Base-by-base conservation (phyloP, 805 yeast genomes). In the Kodamaea sagamina region DNA sequence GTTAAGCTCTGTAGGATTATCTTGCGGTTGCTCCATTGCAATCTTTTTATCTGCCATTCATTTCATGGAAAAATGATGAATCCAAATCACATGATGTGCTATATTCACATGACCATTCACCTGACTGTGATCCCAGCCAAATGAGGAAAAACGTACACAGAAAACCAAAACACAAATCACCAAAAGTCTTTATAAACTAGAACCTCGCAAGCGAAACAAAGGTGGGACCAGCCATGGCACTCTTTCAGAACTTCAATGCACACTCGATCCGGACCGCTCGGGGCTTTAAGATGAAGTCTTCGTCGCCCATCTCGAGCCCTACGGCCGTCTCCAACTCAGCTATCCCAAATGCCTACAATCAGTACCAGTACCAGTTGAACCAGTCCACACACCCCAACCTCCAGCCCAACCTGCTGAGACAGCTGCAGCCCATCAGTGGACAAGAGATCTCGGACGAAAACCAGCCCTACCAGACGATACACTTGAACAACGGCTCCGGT, bases 171-270 rank as follows among this genome's bases (percentile, higher is more conserved):
- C 24, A 19, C 34, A 37, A 37, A 13, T 37, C 34, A 37, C 13
- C 11, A 22, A 6, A 32, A n/a, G 27, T 19, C 17, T 15, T 13
- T 16, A 29, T 15, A 21, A 21, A 21, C 24, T 8, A 21, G n/a
- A n/a, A n/a, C n/a, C 24, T 21, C 24, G 24, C 24, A 21, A 29
- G 7, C 18, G 15, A 29, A 13, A 17, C 6, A 17, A 13, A 29
- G 32, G 34, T 13, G n/a, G 18, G 15, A 9, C n/a, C n/a, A n/a
- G 15, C 11, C 11, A 67, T 67, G 73, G 58, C 75, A 2, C 67
- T 70, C 49, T 69, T 71, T 47, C 72, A 61, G 47, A 71, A 70
- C 54, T 69, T 71, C 61, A 71, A 71, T 50, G 62, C 74, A 1
- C 76, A 70, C 44, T 55, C 72, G 18, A 60, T 71, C 45, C 59